Conservation (phyloP, 2,329 filamentous ascomycete genomes). For the Colletotrichum cordylinicola region DNA sequence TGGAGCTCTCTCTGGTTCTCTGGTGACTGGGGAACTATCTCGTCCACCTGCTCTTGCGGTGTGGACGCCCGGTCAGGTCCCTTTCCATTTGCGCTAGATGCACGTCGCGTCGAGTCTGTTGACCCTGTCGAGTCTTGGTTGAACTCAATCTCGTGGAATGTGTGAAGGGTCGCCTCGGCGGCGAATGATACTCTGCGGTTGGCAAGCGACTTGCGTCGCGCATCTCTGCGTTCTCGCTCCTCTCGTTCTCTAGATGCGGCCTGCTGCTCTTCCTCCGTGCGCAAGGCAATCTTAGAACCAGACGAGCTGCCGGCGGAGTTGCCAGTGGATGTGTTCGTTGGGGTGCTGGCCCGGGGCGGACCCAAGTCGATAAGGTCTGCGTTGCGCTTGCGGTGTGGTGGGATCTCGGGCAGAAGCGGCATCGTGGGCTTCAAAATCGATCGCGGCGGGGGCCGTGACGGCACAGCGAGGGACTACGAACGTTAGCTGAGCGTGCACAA, state of each 20-base stretch:
- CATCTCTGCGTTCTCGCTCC: constrained; percentile 80
- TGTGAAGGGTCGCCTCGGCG: constrained; percentile 95
- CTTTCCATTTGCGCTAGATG: constrained; percentile 52
- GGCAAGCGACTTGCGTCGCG: constrained; percentile 88
- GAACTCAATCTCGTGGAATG: constrained; percentile 93
- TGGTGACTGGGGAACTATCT: constrained; percentile 62
- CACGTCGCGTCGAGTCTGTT: constrained; percentile 76
- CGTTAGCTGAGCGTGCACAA: constrained; percentile 23
- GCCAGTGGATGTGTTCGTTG: constrained; percentile 37
- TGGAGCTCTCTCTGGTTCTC: constrained; percentile 66
- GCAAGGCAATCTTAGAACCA: constrained; percentile 66
- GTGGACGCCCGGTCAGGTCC: constrained; percentile 63
- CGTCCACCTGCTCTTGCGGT: constrained; percentile 65
- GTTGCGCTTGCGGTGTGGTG: constrained; percentile 60
- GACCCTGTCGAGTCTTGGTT: constrained; percentile 86
- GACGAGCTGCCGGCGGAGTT: constrained; percentile 30
- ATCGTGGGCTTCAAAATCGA: constrained; percentile 86
- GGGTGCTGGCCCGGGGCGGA: constrained; percentile 43
- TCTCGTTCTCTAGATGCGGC: constrained; percentile 73
- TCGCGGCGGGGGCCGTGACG: constrained; percentile 56
- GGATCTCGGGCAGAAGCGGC: constrained; percentile 69
- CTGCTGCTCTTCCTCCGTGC: constrained; percentile 74
- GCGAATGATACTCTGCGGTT: constrained; percentile 96
- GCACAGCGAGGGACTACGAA: constrained; percentile 60
- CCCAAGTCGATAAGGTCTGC: constrained; percentile 8